These are phyloP conservation scores for Termitomyces sp. DNA, from an alignment of 1,284 basidiomycete genomes.

Conservation along the genomic window DNA sequence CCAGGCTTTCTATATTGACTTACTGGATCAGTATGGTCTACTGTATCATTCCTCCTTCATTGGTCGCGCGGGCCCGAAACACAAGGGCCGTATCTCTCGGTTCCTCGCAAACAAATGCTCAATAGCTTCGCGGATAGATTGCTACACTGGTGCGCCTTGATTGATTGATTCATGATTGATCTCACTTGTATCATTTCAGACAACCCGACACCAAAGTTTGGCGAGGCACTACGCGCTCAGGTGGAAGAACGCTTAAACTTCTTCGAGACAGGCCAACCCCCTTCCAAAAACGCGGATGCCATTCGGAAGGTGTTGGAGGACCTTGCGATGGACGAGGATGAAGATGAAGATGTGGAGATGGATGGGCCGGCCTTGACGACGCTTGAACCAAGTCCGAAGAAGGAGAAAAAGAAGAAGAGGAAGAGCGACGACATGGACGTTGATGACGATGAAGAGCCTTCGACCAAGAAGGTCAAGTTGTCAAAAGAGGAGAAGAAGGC, in stretches of 20 bases:
- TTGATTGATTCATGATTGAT: background rate
- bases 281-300: slow-evolving; percentile 82
- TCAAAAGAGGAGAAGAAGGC: slow-evolving; percentile 83
- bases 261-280: slow-evolving; percentile 86
- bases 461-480: slow-evolving; percentile 67
- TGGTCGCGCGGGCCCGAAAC: slow-evolving; percentile 89
- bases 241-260: slow-evolving; percentile 95
- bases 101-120: slow-evolving; percentile 99
- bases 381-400: slow-evolving; percentile 50
- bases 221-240: slow-evolving; percentile 88
- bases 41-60: slow-evolving; percentile 96
- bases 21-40: slow-evolving; percentile 70
- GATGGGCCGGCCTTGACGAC: slow-evolving; percentile 52
- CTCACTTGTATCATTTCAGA: slow-evolving; percentile 40
- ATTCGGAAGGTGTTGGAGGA: slow-evolving; percentile 85
- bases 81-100: slow-evolving; percentile 97
- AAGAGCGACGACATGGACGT: slow-evolving; percentile 61
- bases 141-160: slow-evolving; percentile 71
- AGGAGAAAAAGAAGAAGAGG: slow-evolving; percentile 60
- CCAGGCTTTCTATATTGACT: background rate
- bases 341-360: slow-evolving; percentile 59
- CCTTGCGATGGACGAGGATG: slow-evolving; percentile 71
- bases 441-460: slow-evolving; percentile 52
- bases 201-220: slow-evolving; percentile 88
- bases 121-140: slow-evolving; percentile 97